These are phyloP conservation scores for Eucalyptus cloeziana DNA, from an alignment of 345 rosid species.

Conservation along the genomic window DNA sequence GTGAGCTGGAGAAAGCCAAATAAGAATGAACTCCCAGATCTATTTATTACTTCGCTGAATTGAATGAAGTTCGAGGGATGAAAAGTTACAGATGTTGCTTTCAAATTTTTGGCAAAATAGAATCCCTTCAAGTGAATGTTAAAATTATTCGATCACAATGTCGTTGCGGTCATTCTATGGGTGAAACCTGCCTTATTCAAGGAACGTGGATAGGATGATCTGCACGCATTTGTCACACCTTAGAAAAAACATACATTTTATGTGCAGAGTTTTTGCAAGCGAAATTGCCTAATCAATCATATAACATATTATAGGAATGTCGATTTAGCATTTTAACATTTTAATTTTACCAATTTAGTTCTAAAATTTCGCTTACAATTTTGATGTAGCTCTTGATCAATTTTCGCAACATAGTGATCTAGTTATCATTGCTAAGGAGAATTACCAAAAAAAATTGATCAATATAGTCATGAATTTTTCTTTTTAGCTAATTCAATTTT, in stretches of 20 bases:
- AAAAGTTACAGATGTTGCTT: not conserved
- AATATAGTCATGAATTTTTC: too few species aligned
- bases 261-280: not conserved
- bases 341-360: not conserved
- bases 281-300: not conserved
- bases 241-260: not conserved
- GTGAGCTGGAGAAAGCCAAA: not conserved
- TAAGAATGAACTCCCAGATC: not conserved
- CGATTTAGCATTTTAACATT: too few species aligned
- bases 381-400: not conserved
- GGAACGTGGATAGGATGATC: not conserved
- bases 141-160: not conserved
- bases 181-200: not conserved
- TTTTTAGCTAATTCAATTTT: too few species aligned
- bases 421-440: not conserved
- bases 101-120: not conserved
- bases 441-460: too few species aligned
- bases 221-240: rapidly evolving
- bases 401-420: not conserved
- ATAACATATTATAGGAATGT: not conserved
- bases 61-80: not conserved
- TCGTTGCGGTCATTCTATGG: not conserved
- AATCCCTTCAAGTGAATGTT: not conserved
- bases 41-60: not conserved
- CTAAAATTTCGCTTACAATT: too few species aligned